Percentiles rank a stretch among this genome's conserved stretches.
Conservation (phyloP, 768 basidiomycete species). For the Collybiopsis confluens region DNA sequence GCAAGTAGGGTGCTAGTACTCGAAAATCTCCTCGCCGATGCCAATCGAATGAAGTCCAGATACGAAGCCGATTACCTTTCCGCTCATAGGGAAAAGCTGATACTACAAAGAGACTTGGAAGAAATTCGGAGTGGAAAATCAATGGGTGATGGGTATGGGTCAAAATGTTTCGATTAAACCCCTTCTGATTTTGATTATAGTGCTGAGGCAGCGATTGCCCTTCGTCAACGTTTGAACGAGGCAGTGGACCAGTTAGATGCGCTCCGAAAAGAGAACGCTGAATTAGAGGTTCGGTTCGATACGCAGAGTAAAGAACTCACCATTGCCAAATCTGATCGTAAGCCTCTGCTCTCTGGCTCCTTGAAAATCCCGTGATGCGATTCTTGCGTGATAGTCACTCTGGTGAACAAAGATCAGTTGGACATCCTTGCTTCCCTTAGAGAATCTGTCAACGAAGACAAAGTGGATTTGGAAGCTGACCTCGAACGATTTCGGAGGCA, state of each 20-base stretch:
- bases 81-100: slow-evolving; percentile 77
- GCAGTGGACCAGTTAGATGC: slow-evolving; percentile 76
- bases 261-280: slow-evolving; percentile 63
- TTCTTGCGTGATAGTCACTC: slow-evolving; percentile 52
- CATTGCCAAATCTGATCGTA: slow-evolving; percentile 83
- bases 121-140: slow-evolving; percentile 87
- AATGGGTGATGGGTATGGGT: slow-evolving; percentile 77
- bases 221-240: slow-evolving; percentile 85
- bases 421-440: slow-evolving; percentile 84
- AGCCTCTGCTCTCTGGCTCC: slow-evolving; percentile 21
- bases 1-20: slow-evolving; percentile 76
- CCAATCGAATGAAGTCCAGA: slow-evolving; percentile 82
- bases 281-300: slow-evolving; percentile 68
- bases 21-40: slow-evolving; percentile 88
- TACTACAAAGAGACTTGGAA: slow-evolving; percentile 77
- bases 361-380: not conserved
- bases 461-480: slow-evolving; percentile 68
- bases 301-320: slow-evolving; percentile 63
- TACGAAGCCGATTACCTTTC: slow-evolving; percentile 87
- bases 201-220: slow-evolving; percentile 81
- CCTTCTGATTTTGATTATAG: slow-evolving; percentile 31
- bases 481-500: slow-evolving; percentile 58
- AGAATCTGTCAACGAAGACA: slow-evolving; percentile 88
- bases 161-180: not conserved
- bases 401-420: slow-evolving; percentile 91